These are phyloP conservation scores for Heterobasidion irregulare DNA, from an alignment of 1,284 basidiomycete species.

Conservation along the genomic window DNA sequence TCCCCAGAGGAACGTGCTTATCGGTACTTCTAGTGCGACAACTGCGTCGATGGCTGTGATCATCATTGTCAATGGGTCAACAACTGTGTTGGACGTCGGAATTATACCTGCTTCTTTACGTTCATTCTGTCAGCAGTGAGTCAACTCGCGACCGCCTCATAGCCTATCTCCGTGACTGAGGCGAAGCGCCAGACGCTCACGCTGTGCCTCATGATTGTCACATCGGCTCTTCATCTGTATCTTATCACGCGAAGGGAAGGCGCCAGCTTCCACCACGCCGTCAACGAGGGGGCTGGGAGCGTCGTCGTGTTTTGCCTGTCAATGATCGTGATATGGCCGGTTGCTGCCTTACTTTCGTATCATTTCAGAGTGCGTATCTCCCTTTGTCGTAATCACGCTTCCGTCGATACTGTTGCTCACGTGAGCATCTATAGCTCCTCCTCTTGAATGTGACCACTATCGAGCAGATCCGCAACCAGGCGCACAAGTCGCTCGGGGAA, in stretches of 20 bases:
- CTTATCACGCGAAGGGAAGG: slow-evolving; percentile 49
- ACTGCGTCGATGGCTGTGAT: slow-evolving; percentile 87
- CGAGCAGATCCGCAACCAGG: slow-evolving; percentile 82
- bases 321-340: slow-evolving; percentile 70
- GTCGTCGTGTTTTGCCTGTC: slow-evolving; percentile 71
- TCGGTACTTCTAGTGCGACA: slow-evolving; percentile 63
- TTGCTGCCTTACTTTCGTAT: slow-evolving; percentile 72
- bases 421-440: slow-evolving; percentile 44
- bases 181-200: slow-evolving; percentile 46
- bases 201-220: slow-evolving; percentile 69
- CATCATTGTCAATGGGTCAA: slow-evolving; percentile 96
- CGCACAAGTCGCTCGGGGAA: slow-evolving; percentile 58
- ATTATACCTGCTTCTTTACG: slow-evolving; percentile 85
- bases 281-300: slow-evolving; percentile 61
- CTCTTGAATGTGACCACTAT: slow-evolving; percentile 86
- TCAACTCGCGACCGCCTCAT: slow-evolving; percentile 13
- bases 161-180: not conserved
- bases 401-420: not conserved
- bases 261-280: slow-evolving; percentile 47
- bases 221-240: slow-evolving; percentile 75
- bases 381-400: not conserved
- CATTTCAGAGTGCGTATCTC: slow-evolving; percentile 68
- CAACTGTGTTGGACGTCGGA: slow-evolving; percentile 86
- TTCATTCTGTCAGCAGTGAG: slow-evolving; percentile 69
- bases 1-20: not conserved